Evolutionary conservation across 495 filamentous ascomycete genomes (phyloP), one percentile per base, ranked within the genome.

Genomic region (Lindgomyces ingoldianus): DNA sequence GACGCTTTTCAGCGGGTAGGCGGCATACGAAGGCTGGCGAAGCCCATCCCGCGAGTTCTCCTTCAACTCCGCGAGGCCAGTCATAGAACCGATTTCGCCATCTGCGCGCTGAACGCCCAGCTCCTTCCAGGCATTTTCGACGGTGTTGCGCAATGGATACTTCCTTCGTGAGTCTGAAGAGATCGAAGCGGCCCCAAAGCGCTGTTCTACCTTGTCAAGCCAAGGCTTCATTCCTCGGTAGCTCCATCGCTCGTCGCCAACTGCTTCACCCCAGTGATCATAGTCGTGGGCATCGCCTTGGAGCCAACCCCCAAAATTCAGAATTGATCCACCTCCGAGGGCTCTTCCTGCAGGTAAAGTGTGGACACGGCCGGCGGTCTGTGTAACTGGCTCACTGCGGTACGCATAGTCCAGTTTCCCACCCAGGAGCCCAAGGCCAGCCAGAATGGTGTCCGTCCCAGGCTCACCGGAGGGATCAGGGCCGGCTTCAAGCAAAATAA

Each of bases 281-380:
- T 84, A 88, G 67, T 89, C 86, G 49, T 80, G 80, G 2, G 73
- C 68, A 3, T 84, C 77, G 6, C 86, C 86, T 6, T 81, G 63
- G 11, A 75, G 81, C 62, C 77, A 89, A 14, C 83, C 74, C 18
- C 80, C 80, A 57, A 87, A 88, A 71, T 90, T 90, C 60, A 89
- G 83, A 18, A 81, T 81, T 24, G 74, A 83, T 21, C 78, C 77
- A 0, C 86, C 87, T 3, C 85, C 85, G 0, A 90, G 73, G 1
- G 81, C 81, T 18, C 79, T 79, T 0, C 86, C 86, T 10, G 45
- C 45, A 14, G 9, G 45, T 6, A 48, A 21, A 6, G 11, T 48
- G 45, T 48, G 45, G 10, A 19, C 6, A 8, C 45, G 45, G 8
- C 8, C 45, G 36, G 9, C 8, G 8, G 45, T 48, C 8, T 9